A percentile compares a stretch with the other conserved stretches of the same genome.
phyloP scores from a whole-genome alignment of 2,329 filamentous ascomycete genomes.

The Epicoccum sorghinum region DNA sequence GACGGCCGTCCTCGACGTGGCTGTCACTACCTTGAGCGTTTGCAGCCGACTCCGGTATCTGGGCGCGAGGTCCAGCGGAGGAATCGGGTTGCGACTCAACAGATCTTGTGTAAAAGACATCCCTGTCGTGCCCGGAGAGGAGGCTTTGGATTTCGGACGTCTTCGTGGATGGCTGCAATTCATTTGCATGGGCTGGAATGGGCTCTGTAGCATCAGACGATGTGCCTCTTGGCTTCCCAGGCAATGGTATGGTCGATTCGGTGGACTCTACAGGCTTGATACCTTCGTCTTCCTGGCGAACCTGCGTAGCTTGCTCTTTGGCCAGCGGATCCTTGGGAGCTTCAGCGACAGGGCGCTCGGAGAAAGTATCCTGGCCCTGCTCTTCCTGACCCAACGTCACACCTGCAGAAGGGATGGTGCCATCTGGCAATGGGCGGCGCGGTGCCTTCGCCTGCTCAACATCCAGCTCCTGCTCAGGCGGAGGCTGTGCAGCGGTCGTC shows the following conservation, averaged over 20 bases:
- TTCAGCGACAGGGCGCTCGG: constrained; percentile 39
- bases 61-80: constrained; percentile 61
- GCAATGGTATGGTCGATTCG: constrained; percentile 51
- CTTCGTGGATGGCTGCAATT: constrained; percentile 46
- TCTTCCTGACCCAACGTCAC: constrained; percentile 35
- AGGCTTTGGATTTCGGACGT: constrained; percentile 31
- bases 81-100: constrained; percentile 53
- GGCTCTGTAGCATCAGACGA: constrained; percentile 57
- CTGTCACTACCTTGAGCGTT: constrained; percentile 53
- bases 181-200: constrained; percentile 59
- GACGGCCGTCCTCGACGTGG: constrained; percentile 48
- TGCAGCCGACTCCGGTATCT: constrained; percentile 60
- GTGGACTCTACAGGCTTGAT: constrained; percentile 48
- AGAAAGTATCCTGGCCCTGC: constrained; percentile 45
- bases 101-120: constrained; percentile 63
- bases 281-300: constrained; percentile 28
- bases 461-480: constrained; percentile 48
- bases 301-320: constrained; percentile 28
- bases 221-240: constrained; percentile 34
- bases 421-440: constrained; percentile 56
- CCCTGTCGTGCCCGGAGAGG: constrained; percentile 54
- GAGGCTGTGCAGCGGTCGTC: constrained; percentile 49
- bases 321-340: constrained; percentile 45
- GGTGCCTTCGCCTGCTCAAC: constrained; percentile 55
- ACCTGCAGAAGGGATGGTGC: constrained; percentile 54